Evolutionary conservation across 2,329 filamentous ascomycete genomes (phyloP).

Genomic region (Claviceps capensis): DNA sequence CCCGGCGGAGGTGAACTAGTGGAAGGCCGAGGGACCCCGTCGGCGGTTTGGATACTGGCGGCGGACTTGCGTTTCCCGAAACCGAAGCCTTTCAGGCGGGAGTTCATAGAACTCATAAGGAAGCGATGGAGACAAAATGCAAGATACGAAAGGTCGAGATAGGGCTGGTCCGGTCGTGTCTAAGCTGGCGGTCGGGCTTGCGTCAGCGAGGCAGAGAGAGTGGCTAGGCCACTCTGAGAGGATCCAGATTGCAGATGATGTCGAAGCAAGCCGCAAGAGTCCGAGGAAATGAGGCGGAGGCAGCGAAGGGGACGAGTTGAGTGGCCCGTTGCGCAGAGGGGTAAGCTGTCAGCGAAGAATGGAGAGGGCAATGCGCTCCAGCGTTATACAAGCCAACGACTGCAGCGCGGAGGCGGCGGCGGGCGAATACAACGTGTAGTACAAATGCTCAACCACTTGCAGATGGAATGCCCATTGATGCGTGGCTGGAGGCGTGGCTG

Average conservation of each 20-base stretch:
- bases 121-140: constrained; percentile 12
- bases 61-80: constrained; percentile 69
- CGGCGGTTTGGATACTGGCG: constrained; percentile 41
- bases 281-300: not conserved
- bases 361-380: too few species aligned
- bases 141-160: not conserved
- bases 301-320: not conserved
- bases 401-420: too few species aligned
- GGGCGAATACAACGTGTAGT: too few species aligned
- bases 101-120: constrained; percentile 66
- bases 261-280: not conserved
- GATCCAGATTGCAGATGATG: not conserved
- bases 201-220: not conserved
- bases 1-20: constrained; percentile 24
- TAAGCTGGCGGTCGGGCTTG: not conserved
- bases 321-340: not conserved
- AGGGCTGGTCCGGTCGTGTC: not conserved
- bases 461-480: too few species aligned
- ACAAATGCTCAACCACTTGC: too few species aligned
- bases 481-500: too few species aligned
- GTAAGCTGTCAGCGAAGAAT: too few species aligned
- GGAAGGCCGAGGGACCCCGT: constrained; percentile 19
- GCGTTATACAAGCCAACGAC: too few species aligned
- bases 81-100: constrained; percentile 65
- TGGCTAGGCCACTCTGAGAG: not conserved